Evolutionary conservation across 768 basidiomycete genomes (phyloP), one percentile per base, ranked within the genome.

Genomic region (Panellus pusillus): DNA sequence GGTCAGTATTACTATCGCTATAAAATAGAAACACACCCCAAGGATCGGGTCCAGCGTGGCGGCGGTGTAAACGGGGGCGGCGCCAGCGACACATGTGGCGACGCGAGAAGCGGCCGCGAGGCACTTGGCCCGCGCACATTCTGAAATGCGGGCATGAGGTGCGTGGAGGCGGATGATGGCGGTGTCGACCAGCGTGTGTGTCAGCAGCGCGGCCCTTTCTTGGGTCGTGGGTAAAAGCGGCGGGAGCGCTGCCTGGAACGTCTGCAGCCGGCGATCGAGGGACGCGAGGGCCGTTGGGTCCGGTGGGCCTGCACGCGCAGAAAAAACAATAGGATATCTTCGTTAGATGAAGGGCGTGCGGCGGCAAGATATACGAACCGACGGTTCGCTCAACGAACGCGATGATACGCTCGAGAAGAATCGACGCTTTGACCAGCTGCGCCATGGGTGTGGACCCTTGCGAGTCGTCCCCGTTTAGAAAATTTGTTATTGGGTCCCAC

Each of bases 381-480:
- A 29, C 13, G 8, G 47, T 39, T 4, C 51, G 46, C 6, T 27
- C 29, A 1, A 37, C 37, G 18, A 58, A 52, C 8, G 52, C 31
- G 15, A 54, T 42, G 17, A 53, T 47, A 6, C 47, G 58, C 27
- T 56, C 58, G 7, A 60, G 29, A 6, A 60, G 40, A 15, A 55
- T 38, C 2, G 58, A 53, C 5, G 58, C 50, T 29, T 56, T 60
- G 0, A 40, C 43, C 9, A 60, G 43, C 8, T 45, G 45, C 6
- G 58, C 37, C 6, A 37, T 9, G 3, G 54, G 8, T 8, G 47
- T 43, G 20, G n/a, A 53, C 6, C 43, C 58, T 14, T 55, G 18
- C 14, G 35, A 8, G 17, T 56, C 58, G 42, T 52, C 35, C 12
- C 58, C 58, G 32, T 36, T 44, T 28, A 60, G 42, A 29, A 60